Percentiles rank a stretch among this genome's conserved stretches.
Conservation (phyloP, 257 asterid genomes). For the Dorcoceras hygrometricum region DNA sequence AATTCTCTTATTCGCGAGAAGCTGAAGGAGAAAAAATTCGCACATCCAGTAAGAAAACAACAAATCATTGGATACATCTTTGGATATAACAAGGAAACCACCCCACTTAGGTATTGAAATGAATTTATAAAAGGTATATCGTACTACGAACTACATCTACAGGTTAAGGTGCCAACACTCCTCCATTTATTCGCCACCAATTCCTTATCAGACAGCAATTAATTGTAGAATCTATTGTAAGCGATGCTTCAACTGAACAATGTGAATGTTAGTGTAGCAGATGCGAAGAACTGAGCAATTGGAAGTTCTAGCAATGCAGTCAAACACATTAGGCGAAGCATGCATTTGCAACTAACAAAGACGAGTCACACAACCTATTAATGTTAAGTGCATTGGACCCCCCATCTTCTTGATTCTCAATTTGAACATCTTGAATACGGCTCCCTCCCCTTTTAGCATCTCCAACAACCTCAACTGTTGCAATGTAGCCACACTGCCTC, state of each 20-base stretch:
- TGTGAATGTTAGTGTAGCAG: not conserved
- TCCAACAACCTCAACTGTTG: constrained; percentile 72
- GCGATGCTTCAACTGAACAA: not conserved
- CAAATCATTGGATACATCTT: too few relatives aligned
- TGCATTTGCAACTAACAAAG: constrained; percentile 24
- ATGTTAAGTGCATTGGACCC: constrained; percentile 92
- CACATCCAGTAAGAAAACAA: too few relatives aligned
- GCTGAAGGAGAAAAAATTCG: too few relatives aligned
- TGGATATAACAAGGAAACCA: constrained; percentile 19
- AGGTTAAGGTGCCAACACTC: not conserved
- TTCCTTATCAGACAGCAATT: constrained; percentile 2
- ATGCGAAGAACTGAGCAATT: constrained; percentile 18
- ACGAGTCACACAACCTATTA: constrained; percentile 58
- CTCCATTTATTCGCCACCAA: constrained; percentile 8
- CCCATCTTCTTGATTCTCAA: constrained; percentile 84
- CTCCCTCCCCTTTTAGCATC: constrained; percentile 48
- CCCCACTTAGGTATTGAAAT: constrained; percentile 8
- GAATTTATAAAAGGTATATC: not conserved
- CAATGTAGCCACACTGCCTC: constrained; percentile 81
- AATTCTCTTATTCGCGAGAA: too few relatives aligned
- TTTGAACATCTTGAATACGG: constrained; percentile 49
- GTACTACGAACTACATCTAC: not conserved
- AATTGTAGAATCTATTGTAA: constrained; percentile 3
- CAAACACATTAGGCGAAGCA: constrained; percentile 2
- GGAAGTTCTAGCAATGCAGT: constrained; percentile 14